Conservation (phyloP, 495 filamentous ascomycete genomes). For the Talaromyces trachyspermus region DNA sequence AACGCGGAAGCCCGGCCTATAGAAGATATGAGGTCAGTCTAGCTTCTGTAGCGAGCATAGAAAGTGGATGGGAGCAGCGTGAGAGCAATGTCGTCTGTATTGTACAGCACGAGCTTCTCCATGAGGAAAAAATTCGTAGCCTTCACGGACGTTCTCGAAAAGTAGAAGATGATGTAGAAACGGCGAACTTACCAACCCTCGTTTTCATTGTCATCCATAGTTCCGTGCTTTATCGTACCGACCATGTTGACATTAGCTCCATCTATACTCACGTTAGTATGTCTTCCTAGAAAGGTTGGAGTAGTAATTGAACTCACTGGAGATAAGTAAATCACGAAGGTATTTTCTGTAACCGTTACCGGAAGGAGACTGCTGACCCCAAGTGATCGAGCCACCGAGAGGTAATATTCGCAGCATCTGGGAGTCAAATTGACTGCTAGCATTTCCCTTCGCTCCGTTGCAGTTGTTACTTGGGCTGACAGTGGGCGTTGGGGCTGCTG, state of each 20-base stretch:
- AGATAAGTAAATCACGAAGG: background rate
- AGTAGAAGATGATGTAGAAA: background rate
- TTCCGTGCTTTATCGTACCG: background rate
- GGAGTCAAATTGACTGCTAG: too few relatives aligned
- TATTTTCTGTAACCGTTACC: background rate
- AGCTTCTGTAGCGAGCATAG: too few relatives aligned
- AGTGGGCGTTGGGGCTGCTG: too few relatives aligned
- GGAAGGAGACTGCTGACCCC: constrained; percentile 1
- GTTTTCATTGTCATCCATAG: background rate
- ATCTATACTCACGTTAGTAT: background rate
- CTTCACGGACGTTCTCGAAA: background rate
- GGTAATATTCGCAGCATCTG: background rate
- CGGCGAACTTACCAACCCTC: background rate
- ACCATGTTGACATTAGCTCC: constrained; percentile 2
- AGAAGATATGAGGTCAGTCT: background rate
- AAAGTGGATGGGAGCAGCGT: too few relatives aligned
- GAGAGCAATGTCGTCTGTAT: too few relatives aligned
- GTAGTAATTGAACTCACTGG: background rate
- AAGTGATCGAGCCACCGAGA: background rate
- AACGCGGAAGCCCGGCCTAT: background rate
- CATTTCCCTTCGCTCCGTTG: too few relatives aligned
- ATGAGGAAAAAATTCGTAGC: too few relatives aligned
- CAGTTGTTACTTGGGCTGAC: too few relatives aligned
- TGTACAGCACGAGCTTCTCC: background rate
- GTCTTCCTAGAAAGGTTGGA: background rate